Percentiles rank a stretch among this genome's conserved stretches.
phyloP scores from a whole-genome alignment of 129 eudicot species.

The Pulicaria dysenterica region DNA sequence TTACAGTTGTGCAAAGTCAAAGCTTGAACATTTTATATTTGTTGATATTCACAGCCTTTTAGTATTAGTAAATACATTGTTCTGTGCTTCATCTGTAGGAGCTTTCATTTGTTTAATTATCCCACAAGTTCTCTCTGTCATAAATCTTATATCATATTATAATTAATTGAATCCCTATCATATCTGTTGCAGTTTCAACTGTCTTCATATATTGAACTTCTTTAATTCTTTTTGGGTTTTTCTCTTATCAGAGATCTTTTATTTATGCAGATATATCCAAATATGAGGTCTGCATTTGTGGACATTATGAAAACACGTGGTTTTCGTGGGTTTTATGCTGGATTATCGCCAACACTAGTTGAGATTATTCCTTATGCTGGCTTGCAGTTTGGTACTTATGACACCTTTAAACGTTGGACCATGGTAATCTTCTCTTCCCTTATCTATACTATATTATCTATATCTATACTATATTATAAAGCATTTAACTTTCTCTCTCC shows the following conservation, averaged over 20 bases:
- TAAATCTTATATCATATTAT: not conserved
- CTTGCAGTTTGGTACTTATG: constrained; percentile 93
- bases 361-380: constrained; percentile 97
- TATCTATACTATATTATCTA: no score
- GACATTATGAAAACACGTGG: constrained; percentile 70
- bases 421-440: constrained; percentile 47
- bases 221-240: not conserved
- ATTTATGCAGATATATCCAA: constrained; percentile 74
- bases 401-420: constrained; percentile 91
- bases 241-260: not conserved
- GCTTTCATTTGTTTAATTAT: not conserved
- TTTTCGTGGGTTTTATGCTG: constrained; percentile 83
- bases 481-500: no score
- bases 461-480: no score
- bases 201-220: not conserved
- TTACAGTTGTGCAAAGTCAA: not conserved
- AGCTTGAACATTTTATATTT: not conserved
- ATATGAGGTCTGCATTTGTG: constrained; percentile 83
- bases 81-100: constrained; percentile 12
- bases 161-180: constrained; percentile 3
- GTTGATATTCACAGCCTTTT: not conserved
- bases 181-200: constrained; percentile 10
- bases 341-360: constrained; percentile 81
- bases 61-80: not conserved
- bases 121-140: not conserved